These are phyloP conservation scores for Microbotryum violaceum DNA, from an alignment of 1,284 basidiomycete species.

Conservation along the genomic window DNA sequence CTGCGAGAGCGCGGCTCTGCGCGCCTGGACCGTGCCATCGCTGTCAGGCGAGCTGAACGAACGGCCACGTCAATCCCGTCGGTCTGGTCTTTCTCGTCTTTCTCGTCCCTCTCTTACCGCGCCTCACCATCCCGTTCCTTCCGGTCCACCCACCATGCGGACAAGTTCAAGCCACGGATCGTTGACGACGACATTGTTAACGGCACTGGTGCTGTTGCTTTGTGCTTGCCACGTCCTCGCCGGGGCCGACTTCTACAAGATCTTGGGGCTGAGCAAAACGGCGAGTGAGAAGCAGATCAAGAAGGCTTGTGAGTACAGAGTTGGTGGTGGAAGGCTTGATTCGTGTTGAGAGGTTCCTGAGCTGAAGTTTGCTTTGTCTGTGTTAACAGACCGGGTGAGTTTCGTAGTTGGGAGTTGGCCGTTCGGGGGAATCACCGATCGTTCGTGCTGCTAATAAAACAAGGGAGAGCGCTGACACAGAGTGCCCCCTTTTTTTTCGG, in stretches of 20 bases:
- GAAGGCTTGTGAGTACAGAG: conserved; percentile 66
- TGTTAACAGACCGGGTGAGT: conserved; percentile 10
- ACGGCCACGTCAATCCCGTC: too few species aligned
- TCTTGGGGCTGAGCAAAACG: conserved; percentile 54
- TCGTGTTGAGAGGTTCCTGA: not conserved
- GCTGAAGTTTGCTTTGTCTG: not conserved
- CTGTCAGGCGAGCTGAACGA: too few species aligned
- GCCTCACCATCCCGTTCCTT: too few species aligned
- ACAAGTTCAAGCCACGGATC: too few species aligned
- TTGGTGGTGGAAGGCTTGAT: conserved; percentile 1
- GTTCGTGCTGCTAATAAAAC: not conserved
- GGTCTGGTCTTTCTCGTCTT: too few species aligned
- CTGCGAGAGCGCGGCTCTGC: too few species aligned
- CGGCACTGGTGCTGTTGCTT: too few species aligned
- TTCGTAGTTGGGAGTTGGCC: not conserved
- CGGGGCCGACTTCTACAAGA: conserved; percentile 39
- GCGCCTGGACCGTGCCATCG: too few species aligned
- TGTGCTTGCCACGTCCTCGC: conserved; percentile 4
- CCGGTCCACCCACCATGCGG: too few species aligned
- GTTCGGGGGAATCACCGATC: not conserved
- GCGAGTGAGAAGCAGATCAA: conserved; percentile 81
- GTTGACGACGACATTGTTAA: too few species aligned
- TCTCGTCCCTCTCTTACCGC: too few species aligned
- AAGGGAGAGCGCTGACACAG: conserved; percentile 10
- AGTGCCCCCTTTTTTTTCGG: not conserved